A percentile compares a stretch with the other conserved stretches of the same genome.
These are phyloP conservation scores for Nidularia sp. DNA, from an alignment of 768 basidiomycete genomes.

Conservation along the genomic window DNA sequence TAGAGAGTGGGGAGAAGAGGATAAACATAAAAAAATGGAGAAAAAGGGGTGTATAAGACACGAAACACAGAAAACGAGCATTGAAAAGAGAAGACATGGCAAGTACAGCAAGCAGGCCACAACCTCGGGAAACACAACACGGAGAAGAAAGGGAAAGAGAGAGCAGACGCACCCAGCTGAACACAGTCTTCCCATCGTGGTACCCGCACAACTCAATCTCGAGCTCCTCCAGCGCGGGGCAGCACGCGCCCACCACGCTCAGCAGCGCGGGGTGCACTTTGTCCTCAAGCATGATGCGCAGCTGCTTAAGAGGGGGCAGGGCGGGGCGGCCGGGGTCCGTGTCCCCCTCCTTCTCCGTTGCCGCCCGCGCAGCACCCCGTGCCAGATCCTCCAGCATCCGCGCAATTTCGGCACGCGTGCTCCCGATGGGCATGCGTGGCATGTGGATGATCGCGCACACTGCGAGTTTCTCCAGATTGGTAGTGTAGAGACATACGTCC, in stretches of 20 bases:
- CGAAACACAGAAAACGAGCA: too few relatives aligned
- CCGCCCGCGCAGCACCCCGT: conserved; percentile 4
- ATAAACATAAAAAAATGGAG: too few relatives aligned
- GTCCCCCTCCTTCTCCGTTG: too few relatives aligned
- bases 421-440: conserved; percentile 31
- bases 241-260: conserved; percentile 22
- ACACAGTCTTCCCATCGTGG: conserved; percentile 30
- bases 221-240: conserved; percentile 29
- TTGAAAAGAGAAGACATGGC: too few relatives aligned
- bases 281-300: conserved; percentile 38
- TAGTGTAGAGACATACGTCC: conserved; percentile 22
- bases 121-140: too few relatives aligned
- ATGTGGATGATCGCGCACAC: conserved; percentile 31
- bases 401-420: conserved; percentile 25
- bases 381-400: conserved; percentile 25
- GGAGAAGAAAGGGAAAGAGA: too few relatives aligned
- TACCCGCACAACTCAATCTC: conserved; percentile 41
- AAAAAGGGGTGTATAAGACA: too few relatives aligned
- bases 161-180: conserved; percentile 29
- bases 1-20: too few relatives aligned
- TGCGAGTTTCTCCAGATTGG: conserved; percentile 25
- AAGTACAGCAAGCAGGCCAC: too few relatives aligned
- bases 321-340: neutral
- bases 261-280: conserved; percentile 28
- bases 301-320: conserved; percentile 12